Evolutionary conservation across 2,329 filamentous ascomycete genomes (phyloP).

Genomic region (Orbilia oligospora): DNA sequence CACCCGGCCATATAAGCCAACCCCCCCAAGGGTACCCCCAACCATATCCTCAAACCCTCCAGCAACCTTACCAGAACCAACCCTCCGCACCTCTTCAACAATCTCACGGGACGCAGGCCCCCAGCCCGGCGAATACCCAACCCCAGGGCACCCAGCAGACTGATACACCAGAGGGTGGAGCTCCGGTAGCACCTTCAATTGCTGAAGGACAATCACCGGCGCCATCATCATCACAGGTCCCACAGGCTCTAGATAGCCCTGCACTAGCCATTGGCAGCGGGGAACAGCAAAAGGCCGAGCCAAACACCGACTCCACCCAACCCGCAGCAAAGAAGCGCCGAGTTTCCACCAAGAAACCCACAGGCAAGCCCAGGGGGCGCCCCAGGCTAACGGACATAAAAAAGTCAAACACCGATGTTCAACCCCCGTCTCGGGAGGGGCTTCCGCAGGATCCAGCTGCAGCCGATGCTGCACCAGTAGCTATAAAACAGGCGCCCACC

Average conservation of each 20-base stretch:
- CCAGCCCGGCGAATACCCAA: constrained; percentile 25
- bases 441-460: constrained; percentile 60
- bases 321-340: constrained; percentile 53
- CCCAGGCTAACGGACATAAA: constrained; percentile 57
- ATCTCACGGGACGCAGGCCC: constrained; percentile 29
- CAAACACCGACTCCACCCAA: constrained; percentile 41
- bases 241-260: constrained; percentile 15
- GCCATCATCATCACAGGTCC: constrained; percentile 22
- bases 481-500: constrained; percentile 60
- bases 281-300: constrained; percentile 44
- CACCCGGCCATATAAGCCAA: constrained; percentile 35
- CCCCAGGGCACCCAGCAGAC: constrained; percentile 1
- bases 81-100: constrained; percentile 9
- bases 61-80: constrained; percentile 35
- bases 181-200: constrained; percentile 11
- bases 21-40: constrained; percentile 33
- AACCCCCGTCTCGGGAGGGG: constrained; percentile 55
- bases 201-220: constrained; percentile 34
- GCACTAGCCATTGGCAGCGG: constrained; percentile 36
- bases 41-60: constrained; percentile 28
- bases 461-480: constrained; percentile 24
- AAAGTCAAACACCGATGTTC: constrained; percentile 49
- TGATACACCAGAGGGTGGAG: constrained; percentile 21
- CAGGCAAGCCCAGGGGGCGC: constrained; percentile 56
- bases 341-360: constrained; percentile 54